phyloP scores from a whole-genome alignment of 768 basidiomycete genomes.

The Rickenella mellea region DNA sequence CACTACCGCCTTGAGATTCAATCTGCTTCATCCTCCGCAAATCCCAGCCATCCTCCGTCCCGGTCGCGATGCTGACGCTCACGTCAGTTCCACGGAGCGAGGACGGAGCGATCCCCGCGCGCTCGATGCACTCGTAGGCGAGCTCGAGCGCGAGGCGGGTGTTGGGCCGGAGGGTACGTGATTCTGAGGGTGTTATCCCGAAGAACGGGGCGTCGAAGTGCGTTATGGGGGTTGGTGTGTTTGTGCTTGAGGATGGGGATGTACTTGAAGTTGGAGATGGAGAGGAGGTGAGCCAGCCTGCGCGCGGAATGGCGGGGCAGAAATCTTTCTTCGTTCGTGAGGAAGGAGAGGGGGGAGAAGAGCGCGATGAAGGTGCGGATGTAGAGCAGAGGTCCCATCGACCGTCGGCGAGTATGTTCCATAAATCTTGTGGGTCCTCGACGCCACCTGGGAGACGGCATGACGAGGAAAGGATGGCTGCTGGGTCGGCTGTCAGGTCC shows the following conservation, averaged over 20 bases:
- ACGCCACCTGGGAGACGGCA: neutral
- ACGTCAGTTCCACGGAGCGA: neutral
- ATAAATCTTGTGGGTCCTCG: neutral
- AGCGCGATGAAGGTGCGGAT: neutral
- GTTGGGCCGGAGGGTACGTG: neutral
- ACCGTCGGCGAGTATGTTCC: neutral
- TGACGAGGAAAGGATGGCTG: neutral
- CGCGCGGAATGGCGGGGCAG: neutral
- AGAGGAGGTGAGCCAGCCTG: neutral
- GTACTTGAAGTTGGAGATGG: too few relatives aligned
- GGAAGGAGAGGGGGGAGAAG: too few relatives aligned
- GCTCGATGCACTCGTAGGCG: neutral
- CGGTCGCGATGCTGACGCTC: neutral
- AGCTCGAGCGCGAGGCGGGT: neutral
- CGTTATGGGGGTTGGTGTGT: too few relatives aligned
- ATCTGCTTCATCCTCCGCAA: neutral
- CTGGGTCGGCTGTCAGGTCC: neutral
- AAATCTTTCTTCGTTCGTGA: neutral
- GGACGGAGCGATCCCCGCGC: neutral
- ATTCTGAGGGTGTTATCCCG: neutral
- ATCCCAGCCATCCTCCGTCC: constrained; percentile 2
- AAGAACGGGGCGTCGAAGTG: neutral
- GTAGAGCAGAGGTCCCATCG: neutral
- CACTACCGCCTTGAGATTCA: too few relatives aligned
- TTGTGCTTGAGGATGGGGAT: too few relatives aligned